Base-by-base conservation (phyloP, 176 grass and related monocot species). In the Guadua angustifolia region DNA sequence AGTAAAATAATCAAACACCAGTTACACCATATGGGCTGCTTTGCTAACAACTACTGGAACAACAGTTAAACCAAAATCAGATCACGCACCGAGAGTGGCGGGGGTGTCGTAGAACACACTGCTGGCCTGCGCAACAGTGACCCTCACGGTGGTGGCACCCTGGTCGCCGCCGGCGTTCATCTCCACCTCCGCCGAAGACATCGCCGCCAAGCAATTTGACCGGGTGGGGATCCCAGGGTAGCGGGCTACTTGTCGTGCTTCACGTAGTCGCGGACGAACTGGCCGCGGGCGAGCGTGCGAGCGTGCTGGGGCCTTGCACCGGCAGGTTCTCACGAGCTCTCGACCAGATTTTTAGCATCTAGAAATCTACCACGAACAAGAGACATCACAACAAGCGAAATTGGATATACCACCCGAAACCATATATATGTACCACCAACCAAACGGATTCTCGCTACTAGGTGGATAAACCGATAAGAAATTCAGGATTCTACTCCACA, bases 41-140 rank as follows among this genome's bases (percentile, higher is more conserved):
- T n/a, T n/a, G n/a, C n/a, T n/a, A 42, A 7, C 6, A 42, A 36
- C 35, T 36, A 36, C 35, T 36, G 4, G 35, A 36, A 8, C 40
- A 42, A 42, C 40, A 75, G 4, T 18, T 1, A 42, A 19, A 42
- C 40, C 7, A 7, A 42, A 42, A 42, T 42, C 40, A 42, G 40
- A 42, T 6, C 40, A 88, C 92, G 56, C 50, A 90, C 88, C 88
- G 10, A 98, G 85, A 70, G 96, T 95, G 58, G 93, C 91, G 18
- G 96, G 91, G 63, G 96, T 95, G 84, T 94, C 91, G 89, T 95
- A 89, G 86, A 99, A 95, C 64, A 95, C 52, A 85, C 91, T 99
- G 83, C 93, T 90, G 38, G 93, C 93, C 81, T 99, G 91, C n/a
- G 94, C 93, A 79, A 98, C 89, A 78, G 89, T 98, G 85, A 89